Conservation (phyloP, 768 basidiomycete species). For the Mycena rebaudengoi region DNA sequence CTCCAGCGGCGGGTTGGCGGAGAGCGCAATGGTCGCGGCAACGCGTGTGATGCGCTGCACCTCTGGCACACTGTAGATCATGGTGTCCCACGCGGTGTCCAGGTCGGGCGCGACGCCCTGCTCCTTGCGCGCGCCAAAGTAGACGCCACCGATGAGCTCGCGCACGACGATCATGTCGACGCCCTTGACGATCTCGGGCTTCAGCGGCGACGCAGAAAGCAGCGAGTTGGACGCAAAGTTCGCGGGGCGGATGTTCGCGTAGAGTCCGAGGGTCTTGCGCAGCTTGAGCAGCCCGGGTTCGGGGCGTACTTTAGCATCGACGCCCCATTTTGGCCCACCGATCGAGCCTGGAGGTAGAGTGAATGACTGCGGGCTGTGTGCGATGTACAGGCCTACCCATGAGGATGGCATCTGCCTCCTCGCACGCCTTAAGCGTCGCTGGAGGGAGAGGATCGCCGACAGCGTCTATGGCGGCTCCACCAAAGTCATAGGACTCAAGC, state of each 20-base stretch:
- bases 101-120: conserved; percentile 67
- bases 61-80: conserved; percentile 91
- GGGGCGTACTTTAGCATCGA: conserved; percentile 86
- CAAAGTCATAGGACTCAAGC: conserved; percentile 83
- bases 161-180: conserved; percentile 94
- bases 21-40: conserved; percentile 90
- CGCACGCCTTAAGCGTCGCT: conserved; percentile 86
- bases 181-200: conserved; percentile 81
- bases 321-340: conserved; percentile 99
- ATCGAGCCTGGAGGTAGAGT: conserved; percentile 73
- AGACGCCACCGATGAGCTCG: conserved; percentile 95
- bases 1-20: conserved; percentile 82
- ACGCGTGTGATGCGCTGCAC: conserved; percentile 95
- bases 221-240: conserved; percentile 94
- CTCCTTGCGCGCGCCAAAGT: conserved; percentile 95
- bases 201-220: conserved; percentile 87
- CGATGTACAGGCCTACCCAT: conserved; percentile 69
- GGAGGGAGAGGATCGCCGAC: conserved; percentile 86
- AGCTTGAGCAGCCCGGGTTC: conserved; percentile 90
- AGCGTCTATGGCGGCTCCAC: conserved; percentile 92
- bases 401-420: conserved; percentile 93
- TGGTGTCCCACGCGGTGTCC: conserved; percentile 88
- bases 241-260: conserved; percentile 97
- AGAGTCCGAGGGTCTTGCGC: conserved; percentile 92
- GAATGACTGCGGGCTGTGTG: neutral